These are phyloP conservation scores for Bacterosira constricta DNA, from an alignment of 108 stramenopile genomes.

Conservation along the genomic window DNA sequence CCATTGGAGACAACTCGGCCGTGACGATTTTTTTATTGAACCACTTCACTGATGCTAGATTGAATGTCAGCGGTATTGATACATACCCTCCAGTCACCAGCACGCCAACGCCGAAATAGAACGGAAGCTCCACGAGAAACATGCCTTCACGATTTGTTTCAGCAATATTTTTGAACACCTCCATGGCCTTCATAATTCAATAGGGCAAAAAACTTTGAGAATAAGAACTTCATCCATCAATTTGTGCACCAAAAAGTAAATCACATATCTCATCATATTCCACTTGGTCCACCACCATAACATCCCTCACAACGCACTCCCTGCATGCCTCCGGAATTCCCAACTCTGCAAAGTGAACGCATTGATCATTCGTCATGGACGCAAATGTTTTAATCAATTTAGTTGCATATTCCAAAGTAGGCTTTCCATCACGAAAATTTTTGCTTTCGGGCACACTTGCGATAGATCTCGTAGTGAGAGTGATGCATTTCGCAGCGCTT, in stretches of 20 bases:
- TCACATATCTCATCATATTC: slow-evolving; percentile 37
- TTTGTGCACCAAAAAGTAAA: not conserved
- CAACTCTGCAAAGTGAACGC: slow-evolving; percentile 28
- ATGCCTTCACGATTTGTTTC: slow-evolving; percentile 62
- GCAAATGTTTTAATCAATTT: slow-evolving; percentile 32
- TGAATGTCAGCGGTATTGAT: slow-evolving; percentile 80
- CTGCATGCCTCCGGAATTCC: slow-evolving; percentile 37
- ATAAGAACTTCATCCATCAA: not conserved
- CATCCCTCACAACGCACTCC: slow-evolving; percentile 36
- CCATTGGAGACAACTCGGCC: slow-evolving; percentile 71
- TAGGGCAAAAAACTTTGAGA: not conserved
- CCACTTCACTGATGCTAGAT: slow-evolving; percentile 64
- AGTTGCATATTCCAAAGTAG: slow-evolving; percentile 34
- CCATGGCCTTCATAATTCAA: slow-evolving; percentile 39
- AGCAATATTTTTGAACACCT: slow-evolving; percentile 39
- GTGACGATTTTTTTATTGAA: slow-evolving; percentile 89
- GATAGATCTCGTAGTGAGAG: not conserved
- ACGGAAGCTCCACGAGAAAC: slow-evolving; percentile 62
- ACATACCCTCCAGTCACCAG: slow-evolving; percentile 54
- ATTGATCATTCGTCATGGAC: slow-evolving; percentile 42
- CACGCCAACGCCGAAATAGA: slow-evolving; percentile 62
- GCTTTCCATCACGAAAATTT: slow-evolving; percentile 28
- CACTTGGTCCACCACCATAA: slow-evolving; percentile 45
- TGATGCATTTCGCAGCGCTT: not conserved
- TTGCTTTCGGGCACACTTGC: not conserved